phyloP scores from a whole-genome alignment of 768 basidiomycete species.

The Rhizopogon salebrosus region DNA sequence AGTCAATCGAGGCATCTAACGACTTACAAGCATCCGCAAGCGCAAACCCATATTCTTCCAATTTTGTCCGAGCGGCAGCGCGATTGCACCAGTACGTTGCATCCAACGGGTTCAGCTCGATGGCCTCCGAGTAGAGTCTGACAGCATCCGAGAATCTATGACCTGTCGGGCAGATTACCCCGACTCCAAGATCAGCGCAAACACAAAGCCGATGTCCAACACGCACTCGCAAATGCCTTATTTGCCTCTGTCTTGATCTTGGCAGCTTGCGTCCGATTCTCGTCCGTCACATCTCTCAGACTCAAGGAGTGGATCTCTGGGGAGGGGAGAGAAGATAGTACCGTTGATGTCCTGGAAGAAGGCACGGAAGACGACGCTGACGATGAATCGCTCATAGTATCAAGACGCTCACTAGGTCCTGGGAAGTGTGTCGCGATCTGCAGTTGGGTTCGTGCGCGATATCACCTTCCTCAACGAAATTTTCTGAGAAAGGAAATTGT shows the following conservation, averaged over 20 bases:
- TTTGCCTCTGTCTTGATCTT: slow-evolving; percentile 84
- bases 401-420: not conserved
- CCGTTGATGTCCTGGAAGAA: slow-evolving; percentile 46
- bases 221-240: slow-evolving; percentile 73
- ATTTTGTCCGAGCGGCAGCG: slow-evolving; percentile 85
- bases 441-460: too few species aligned
- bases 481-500: slow-evolving; percentile 10
- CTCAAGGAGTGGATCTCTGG: slow-evolving; percentile 50
- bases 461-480: slow-evolving; percentile 2
- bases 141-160: slow-evolving; percentile 78
- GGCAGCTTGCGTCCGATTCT: slow-evolving; percentile 62
- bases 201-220: not conserved
- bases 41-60: slow-evolving; percentile 93
- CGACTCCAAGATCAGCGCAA: not conserved
- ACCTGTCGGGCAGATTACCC: slow-evolving; percentile 28
- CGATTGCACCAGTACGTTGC: slow-evolving; percentile 93
- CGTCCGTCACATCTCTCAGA: slow-evolving; percentile 59
- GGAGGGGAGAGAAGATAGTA: slow-evolving; percentile 53
- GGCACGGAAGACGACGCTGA: slow-evolving; percentile 24
- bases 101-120: slow-evolving; percentile 84
- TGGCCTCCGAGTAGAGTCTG: slow-evolving; percentile 75
- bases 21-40: slow-evolving; percentile 78
- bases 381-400: slow-evolving; percentile 15
- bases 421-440: slow-evolving; percentile 1
- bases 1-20: not conserved